phyloP scores from a whole-genome alignment of 441 rosid species.

The Gossypium lobatum region DNA sequence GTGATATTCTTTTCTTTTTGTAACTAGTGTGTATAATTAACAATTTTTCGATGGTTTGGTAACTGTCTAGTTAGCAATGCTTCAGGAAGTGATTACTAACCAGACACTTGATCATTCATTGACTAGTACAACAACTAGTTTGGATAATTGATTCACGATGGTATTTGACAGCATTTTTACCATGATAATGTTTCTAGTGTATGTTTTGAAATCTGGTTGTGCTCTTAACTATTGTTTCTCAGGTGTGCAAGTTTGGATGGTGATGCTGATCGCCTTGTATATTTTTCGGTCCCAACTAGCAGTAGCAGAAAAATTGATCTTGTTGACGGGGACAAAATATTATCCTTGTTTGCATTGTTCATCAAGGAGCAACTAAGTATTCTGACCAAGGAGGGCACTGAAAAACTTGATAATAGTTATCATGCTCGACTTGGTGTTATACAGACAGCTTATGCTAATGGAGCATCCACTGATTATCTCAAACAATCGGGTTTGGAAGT shows the following conservation, averaged over 20 bases:
- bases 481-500: conserved; percentile 64
- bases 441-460: conserved; percentile 94
- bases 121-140: too few species aligned
- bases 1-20: neutral
- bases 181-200: neutral
- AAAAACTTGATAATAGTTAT: conserved; percentile 17
- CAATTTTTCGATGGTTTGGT: neutral
- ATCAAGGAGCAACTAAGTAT: conserved; percentile 63
- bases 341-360: conserved; percentile 78
- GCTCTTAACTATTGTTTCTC: conserved; percentile 28
- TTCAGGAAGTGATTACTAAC: neutral
- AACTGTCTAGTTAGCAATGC: neutral
- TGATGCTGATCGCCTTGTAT: conserved; percentile 91
- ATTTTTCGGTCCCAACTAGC: conserved; percentile 44
- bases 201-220: neutral
- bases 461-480: conserved; percentile 76
- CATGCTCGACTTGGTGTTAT: conserved; percentile 61
- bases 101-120: neutral
- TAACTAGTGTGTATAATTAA: neutral
- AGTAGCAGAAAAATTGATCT: conserved; percentile 46
- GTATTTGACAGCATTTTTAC: neutral
- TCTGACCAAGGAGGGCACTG: conserved; percentile 31
- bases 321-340: conserved; percentile 88
- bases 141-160: neutral
- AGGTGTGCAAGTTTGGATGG: conserved; percentile 98